phyloP scores from a whole-genome alignment of 768 basidiomycete species.

The Sistotremastrum suecicum region DNA sequence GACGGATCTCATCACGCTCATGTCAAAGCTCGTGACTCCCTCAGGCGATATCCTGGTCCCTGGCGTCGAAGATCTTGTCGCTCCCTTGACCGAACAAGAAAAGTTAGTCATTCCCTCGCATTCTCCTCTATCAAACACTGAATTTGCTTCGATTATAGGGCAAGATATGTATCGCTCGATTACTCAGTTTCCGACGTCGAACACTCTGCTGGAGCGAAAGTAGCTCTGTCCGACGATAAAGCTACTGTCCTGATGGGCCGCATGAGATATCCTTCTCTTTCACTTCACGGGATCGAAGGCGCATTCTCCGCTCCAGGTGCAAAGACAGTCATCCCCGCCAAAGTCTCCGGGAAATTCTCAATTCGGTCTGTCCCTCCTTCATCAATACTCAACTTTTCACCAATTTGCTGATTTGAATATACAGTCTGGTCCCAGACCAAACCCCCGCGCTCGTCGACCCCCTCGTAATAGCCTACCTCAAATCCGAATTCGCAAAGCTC shows the following conservation, averaged over 20 bases:
- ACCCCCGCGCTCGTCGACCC: constrained; percentile 61
- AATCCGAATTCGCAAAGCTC: constrained; percentile 73
- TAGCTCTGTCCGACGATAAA: constrained; percentile 68
- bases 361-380: constrained; percentile 69
- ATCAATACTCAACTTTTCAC: no score
- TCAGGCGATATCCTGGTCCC: constrained; percentile 79
- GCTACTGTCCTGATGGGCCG: constrained; percentile 77
- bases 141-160: constrained; percentile 20
- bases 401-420: no score
- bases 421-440: constrained; percentile 73
- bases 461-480: constrained; percentile 54
- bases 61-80: constrained; percentile 77
- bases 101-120: constrained; percentile 7
- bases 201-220: constrained; percentile 55
- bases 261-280: constrained; percentile 82
- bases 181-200: constrained; percentile 64
- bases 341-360: constrained; percentile 84
- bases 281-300: constrained; percentile 91
- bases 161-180: constrained; percentile 61
- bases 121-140: neutral
- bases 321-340: constrained; percentile 92
- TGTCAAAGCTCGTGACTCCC: constrained; percentile 73
- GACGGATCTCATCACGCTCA: constrained; percentile 77
- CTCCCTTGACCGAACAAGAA: constrained; percentile 58
- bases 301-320: constrained; percentile 74